phyloP scores from a whole-genome alignment of 768 basidiomycete species.

The Serendipita sp. region DNA sequence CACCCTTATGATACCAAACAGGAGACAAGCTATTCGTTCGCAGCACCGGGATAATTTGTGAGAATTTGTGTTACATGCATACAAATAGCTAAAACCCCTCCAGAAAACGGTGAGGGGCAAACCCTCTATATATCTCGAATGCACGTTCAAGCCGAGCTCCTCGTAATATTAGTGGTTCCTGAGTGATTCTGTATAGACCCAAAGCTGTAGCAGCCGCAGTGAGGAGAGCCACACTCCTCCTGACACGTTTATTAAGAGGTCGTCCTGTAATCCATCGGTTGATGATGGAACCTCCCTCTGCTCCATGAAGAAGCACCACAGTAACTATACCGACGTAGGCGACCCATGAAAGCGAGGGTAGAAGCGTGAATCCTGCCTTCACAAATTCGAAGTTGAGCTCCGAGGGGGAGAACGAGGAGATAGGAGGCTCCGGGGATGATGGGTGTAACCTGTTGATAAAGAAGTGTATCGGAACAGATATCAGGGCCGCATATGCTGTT shows the following conservation, averaged over 20 bases:
- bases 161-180: background rate
- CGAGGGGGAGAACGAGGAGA: slow-evolving; percentile 46
- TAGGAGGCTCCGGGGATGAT: slow-evolving; percentile 29
- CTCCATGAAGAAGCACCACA: slow-evolving; percentile 41
- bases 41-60: no score
- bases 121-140: background rate
- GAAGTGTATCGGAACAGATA: slow-evolving; percentile 50
- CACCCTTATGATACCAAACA: no score
- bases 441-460: slow-evolving; percentile 50
- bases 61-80: no score
- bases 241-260: background rate
- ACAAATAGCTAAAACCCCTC: background rate
- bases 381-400: slow-evolving; percentile 78
- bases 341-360: slow-evolving; percentile 46
- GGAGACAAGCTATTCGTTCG: no score
- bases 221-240: background rate
- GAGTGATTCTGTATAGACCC: background rate
- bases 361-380: slow-evolving; percentile 47
- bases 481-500: slow-evolving; percentile 45
- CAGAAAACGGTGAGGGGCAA: background rate
- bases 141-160: background rate
- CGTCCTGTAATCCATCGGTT: background rate
- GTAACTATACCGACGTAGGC: slow-evolving; percentile 48
- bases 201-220: background rate
- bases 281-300: slow-evolving; percentile 31